A percentile compares a stretch with the other conserved stretches of the same genome.
phyloP scores from a whole-genome alignment of 345 rosid species.

The Populus davidiana region DNA sequence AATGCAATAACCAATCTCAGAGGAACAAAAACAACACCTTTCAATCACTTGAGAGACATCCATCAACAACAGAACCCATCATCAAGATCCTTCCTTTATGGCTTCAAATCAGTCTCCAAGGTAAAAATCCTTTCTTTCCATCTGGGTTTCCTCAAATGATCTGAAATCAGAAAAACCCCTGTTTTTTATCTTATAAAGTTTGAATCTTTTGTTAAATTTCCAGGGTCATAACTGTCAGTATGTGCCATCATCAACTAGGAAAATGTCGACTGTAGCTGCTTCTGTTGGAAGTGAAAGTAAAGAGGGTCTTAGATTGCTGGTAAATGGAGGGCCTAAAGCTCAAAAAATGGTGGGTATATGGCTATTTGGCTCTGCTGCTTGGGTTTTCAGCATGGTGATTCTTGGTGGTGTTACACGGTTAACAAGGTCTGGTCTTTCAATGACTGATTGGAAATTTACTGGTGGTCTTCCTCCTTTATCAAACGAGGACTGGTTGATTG shows the following conservation, averaged over 20 bases:
- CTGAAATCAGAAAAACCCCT: not conserved
- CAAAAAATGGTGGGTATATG: constrained; percentile 86
- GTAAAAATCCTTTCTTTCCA: constrained; percentile 18
- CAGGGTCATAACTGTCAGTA: constrained; percentile 46
- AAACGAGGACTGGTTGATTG: constrained; percentile 70
- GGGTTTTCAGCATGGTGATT: constrained; percentile 92
- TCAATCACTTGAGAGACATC: constrained; percentile 25
- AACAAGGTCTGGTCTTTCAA: constrained; percentile 88
- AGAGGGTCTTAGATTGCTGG: constrained; percentile 71
- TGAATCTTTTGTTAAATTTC: not conserved
- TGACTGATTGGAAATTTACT: constrained; percentile 94
- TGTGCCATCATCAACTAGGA: constrained; percentile 29
- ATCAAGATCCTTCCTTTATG: constrained; percentile 35
- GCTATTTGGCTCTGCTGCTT: constrained; percentile 94
- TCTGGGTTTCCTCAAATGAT: not conserved
- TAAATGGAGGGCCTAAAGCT: constrained; percentile 73
- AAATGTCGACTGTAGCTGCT: constrained; percentile 46
- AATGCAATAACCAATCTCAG: constrained; percentile 27
- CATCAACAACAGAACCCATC: constrained; percentile 14
- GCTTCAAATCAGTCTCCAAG: constrained; percentile 36
- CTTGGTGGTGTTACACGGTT: constrained; percentile 84
- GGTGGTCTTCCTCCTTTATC: constrained; percentile 84
- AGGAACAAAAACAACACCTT: constrained; percentile 24
- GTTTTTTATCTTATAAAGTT: not conserved
- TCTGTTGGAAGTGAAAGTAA: constrained; percentile 44